Percentiles rank a stretch among this genome's conserved stretches.
These are phyloP conservation scores for Colletotrichum sansevieriae DNA, from an alignment of 2,329 filamentous ascomycete species.

Conservation along the genomic window DNA sequence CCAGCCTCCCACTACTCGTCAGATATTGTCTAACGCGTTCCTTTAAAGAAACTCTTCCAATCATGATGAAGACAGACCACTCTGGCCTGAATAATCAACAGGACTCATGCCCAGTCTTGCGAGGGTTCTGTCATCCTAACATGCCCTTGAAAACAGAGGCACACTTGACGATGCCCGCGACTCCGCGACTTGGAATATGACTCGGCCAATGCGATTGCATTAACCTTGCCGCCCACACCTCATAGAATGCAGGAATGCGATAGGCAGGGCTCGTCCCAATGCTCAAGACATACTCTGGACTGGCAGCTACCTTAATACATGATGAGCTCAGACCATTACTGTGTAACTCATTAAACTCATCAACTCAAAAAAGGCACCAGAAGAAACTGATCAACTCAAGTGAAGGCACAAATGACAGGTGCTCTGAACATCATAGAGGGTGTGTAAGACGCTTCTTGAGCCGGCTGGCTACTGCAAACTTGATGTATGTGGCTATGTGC, in stretches of 20 bases:
- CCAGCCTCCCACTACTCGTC: too few relatives aligned
- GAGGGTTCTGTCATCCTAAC: too few relatives aligned
- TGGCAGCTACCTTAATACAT: not conserved
- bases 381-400: too few relatives aligned
- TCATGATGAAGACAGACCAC: too few relatives aligned
- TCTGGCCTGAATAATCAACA: too few relatives aligned
- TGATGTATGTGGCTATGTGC: too few relatives aligned
- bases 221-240: constrained; percentile 16
- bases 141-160: too few relatives aligned
- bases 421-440: not conserved
- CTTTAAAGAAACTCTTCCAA: too few relatives aligned
- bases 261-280: constrained; percentile 8
- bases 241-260: constrained; percentile 1
- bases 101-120: too few relatives aligned
- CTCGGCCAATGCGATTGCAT: constrained; percentile 16
- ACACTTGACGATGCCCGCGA: not conserved
- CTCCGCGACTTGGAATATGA: constrained; percentile 1
- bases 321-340: not conserved
- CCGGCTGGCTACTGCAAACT: not conserved
- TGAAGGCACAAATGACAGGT: not conserved
- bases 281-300: not conserved
- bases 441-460: not conserved
- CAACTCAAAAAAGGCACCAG: not conserved
- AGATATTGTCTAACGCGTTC: too few relatives aligned
- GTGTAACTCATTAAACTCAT: not conserved